Conservation (phyloP, 768 basidiomycete species). For the Termitomyces sp. region DNA sequence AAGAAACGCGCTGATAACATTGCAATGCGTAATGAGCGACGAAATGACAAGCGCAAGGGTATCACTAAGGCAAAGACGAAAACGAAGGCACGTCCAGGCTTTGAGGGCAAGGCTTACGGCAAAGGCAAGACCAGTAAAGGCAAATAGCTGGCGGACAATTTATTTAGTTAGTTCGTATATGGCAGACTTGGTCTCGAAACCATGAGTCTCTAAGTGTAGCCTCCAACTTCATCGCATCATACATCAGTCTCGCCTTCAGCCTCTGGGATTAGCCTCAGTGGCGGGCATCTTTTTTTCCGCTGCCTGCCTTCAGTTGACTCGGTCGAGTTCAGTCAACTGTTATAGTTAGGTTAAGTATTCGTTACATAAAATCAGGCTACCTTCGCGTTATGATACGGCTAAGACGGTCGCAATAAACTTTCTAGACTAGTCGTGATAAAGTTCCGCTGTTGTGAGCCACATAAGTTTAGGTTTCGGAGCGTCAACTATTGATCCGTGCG, state of each 20-base stretch:
- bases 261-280: neutral
- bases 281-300: neutral
- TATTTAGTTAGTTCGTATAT: neutral
- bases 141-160: slow-evolving; percentile 13
- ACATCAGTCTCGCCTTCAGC: neutral
- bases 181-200: too few relatives aligned
- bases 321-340: too few relatives aligned
- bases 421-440: too few relatives aligned
- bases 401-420: too few relatives aligned
- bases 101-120: slow-evolving; percentile 80
- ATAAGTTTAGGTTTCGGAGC: neutral
- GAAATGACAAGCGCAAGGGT: slow-evolving; percentile 61
- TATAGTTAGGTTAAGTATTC: too few relatives aligned
- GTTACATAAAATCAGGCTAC: too few relatives aligned
- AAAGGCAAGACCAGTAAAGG: slow-evolving; percentile 26
- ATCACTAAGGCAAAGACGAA: slow-evolving; percentile 44
- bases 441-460: too few relatives aligned
- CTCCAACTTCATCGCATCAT: too few relatives aligned
- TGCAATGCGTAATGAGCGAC: slow-evolving; percentile 75
- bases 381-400: too few relatives aligned
- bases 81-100: slow-evolving; percentile 75
- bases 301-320: too few relatives aligned
- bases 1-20: slow-evolving; percentile 93
- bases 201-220: neutral
- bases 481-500: neutral